Evolutionary conservation across 805 yeast species (phyloP).

Genomic region (Candida tallmaniae): DNA sequence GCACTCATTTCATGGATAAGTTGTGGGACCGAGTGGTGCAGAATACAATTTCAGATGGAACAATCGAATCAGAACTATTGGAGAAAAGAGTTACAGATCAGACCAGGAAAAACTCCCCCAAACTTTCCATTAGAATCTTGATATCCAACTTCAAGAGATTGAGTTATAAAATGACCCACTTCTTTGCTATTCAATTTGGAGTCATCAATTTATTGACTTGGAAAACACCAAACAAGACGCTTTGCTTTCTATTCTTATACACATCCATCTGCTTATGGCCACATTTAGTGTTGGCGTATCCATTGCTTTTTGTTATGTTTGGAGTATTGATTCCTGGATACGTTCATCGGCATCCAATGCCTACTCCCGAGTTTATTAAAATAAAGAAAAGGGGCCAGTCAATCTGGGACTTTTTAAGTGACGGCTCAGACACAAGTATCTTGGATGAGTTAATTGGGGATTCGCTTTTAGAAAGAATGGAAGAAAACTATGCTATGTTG

Average conservation of each 20-base stretch:
- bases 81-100: slow-evolving; percentile 42
- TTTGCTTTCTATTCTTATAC: slow-evolving; percentile 53
- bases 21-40: slow-evolving; percentile 50
- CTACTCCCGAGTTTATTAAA: slow-evolving; percentile 39
- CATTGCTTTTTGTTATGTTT: slow-evolving; percentile 50
- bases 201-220: slow-evolving; percentile 61
- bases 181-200: slow-evolving; percentile 61
- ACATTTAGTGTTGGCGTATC: slow-evolving; percentile 58
- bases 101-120: slow-evolving; percentile 41
- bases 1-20: slow-evolving; percentile 52
- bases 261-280: slow-evolving; percentile 73
- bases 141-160: slow-evolving; percentile 55
- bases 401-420: slow-evolving; percentile 37
- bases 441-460: slow-evolving; percentile 28
- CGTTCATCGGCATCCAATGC: slow-evolving; percentile 60
- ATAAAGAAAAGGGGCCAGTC: slow-evolving; percentile 52
- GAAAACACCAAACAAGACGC: slow-evolving; percentile 69
- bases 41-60: slow-evolving; percentile 41
- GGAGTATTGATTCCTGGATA: slow-evolving; percentile 70
- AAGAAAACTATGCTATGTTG: slow-evolving; percentile 7
- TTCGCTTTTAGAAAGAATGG: slow-evolving; percentile 11
- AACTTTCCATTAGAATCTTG: slow-evolving; percentile 53
- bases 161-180: slow-evolving; percentile 49
- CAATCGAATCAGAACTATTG: slow-evolving; percentile 45
- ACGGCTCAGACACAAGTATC: slow-evolving; percentile 27